Conservation (phyloP, 768 basidiomycete species). For the Mrakia hoshinonis region DNA sequence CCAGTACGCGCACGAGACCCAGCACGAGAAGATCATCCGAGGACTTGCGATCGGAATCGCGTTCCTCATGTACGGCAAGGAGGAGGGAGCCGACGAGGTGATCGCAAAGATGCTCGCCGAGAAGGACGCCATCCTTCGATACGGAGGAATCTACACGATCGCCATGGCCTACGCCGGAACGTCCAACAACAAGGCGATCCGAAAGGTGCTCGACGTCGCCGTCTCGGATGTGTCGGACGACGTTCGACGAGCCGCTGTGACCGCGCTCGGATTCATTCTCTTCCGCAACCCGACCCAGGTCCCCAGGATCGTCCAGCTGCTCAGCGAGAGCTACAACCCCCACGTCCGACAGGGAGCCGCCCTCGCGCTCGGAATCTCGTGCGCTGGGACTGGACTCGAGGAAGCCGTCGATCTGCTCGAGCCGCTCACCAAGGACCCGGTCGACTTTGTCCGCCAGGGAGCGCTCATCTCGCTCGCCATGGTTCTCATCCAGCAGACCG, state of each 20-base stretch:
- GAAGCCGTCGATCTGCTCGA: constrained; percentile 94
- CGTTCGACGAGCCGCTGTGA: constrained; percentile 92
- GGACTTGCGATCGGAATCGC: constrained; percentile 87
- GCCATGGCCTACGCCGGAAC: constrained; percentile 96
- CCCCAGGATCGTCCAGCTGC: constrained; percentile 87
- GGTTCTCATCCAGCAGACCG: constrained; percentile 93
- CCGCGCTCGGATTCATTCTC: constrained; percentile 85
- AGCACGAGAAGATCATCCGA: constrained; percentile 98
- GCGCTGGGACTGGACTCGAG: constrained; percentile 93
- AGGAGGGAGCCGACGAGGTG: constrained; percentile 83
- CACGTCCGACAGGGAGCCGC: constrained; percentile 97
- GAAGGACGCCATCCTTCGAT: constrained; percentile 93
- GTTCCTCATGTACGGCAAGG: constrained; percentile 82
- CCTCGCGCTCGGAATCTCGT: constrained; percentile 89
- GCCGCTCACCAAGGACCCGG: constrained; percentile 95
- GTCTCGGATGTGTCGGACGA: constrained; percentile 98
- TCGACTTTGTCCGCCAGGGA: constrained; percentile 97
- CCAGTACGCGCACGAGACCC: constrained; percentile 89
- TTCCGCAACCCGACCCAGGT: constrained; percentile 97
- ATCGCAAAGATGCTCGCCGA: constrained; percentile 70
- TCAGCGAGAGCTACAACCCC: constrained; percentile 97
- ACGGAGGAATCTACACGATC: constrained; percentile 93
- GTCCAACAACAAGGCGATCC: constrained; percentile 84
- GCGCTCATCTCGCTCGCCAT: constrained; percentile 92
- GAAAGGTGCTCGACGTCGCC: constrained; percentile 84